These are phyloP conservation scores for Tausonia pullulans DNA, from an alignment of 1,284 basidiomycete genomes.

Conservation along the genomic window DNA sequence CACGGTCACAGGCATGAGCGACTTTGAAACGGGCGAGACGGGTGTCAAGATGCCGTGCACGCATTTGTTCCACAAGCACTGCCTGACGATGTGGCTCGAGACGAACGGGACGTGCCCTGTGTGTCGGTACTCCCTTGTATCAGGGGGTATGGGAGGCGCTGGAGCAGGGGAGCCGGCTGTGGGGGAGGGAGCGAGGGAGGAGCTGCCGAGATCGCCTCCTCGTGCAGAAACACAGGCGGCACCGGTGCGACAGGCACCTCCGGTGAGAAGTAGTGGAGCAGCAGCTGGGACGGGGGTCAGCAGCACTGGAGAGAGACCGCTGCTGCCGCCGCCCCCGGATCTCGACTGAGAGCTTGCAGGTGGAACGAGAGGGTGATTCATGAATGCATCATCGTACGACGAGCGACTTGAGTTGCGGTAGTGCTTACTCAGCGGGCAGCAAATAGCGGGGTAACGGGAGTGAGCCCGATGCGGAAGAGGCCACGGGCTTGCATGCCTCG, in stretches of 20 bases:
- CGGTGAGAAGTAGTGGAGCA: background rate
- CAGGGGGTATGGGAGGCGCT: background rate
- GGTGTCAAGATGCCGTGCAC: constrained; percentile 11
- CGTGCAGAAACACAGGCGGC: too few species aligned
- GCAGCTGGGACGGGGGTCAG: constrained; percentile 6
- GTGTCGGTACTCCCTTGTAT: constrained; percentile 7
- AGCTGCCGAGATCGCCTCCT: background rate
- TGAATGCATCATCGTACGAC: too few species aligned
- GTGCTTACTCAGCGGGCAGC: too few species aligned
- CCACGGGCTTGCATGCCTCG: too few species aligned
- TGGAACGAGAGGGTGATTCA: too few species aligned
- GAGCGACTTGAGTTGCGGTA: too few species aligned
- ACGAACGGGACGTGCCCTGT: constrained; percentile 14
- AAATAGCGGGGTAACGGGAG: too few species aligned
- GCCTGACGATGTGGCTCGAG: constrained; percentile 14
- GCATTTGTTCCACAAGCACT: background rate
- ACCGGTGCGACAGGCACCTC: background rate
- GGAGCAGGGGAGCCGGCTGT: background rate
- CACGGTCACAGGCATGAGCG: background rate
- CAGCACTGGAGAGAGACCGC: too few species aligned
- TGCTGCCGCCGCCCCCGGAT: too few species aligned
- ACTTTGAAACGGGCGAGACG: constrained; percentile 9
- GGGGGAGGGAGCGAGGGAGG: background rate
- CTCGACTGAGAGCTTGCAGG: too few species aligned
- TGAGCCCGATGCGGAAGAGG: too few species aligned